Conservation (phyloP, 179 eudicot species). For the Silene coronaria region DNA sequence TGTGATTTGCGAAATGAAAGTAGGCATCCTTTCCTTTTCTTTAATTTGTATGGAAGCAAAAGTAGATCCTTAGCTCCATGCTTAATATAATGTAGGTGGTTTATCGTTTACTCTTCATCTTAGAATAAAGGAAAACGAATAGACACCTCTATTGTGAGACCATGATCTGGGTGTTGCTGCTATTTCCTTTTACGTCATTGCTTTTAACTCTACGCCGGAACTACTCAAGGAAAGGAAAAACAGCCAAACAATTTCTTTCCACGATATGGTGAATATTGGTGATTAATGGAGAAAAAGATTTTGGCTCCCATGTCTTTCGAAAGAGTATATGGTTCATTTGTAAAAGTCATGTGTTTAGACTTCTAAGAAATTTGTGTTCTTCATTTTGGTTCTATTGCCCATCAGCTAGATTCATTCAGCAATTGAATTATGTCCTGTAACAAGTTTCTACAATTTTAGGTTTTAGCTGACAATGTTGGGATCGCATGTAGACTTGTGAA, state of each 20-base stretch:
- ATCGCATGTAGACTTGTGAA: constrained; percentile 82
- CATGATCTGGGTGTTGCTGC: not conserved
- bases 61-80: not conserved
- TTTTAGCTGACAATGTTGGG: constrained; percentile 86
- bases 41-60: not conserved
- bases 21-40: not conserved
- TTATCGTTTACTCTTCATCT: not conserved
- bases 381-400: not conserved
- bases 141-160: not conserved
- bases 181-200: not conserved
- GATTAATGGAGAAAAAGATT: not conserved
- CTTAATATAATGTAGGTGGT: not conserved
- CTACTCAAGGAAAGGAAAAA: not conserved
- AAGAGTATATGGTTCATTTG: not conserved
- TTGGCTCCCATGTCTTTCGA: not conserved
- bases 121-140: not conserved
- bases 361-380: not conserved
- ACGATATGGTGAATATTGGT: not conserved
- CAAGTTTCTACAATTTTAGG: constrained; percentile 37
- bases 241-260: not conserved
- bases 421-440: constrained; percentile 17
- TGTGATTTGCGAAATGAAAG: no score
- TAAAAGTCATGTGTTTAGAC: not conserved
- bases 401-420: constrained; percentile 10
- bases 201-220: not conserved